Percentiles rank a stretch among this genome's conserved stretches.
These are phyloP conservation scores for Nakazawaea anatomiae DNA, from an alignment of 805 yeast species.

Conservation along the genomic window DNA sequence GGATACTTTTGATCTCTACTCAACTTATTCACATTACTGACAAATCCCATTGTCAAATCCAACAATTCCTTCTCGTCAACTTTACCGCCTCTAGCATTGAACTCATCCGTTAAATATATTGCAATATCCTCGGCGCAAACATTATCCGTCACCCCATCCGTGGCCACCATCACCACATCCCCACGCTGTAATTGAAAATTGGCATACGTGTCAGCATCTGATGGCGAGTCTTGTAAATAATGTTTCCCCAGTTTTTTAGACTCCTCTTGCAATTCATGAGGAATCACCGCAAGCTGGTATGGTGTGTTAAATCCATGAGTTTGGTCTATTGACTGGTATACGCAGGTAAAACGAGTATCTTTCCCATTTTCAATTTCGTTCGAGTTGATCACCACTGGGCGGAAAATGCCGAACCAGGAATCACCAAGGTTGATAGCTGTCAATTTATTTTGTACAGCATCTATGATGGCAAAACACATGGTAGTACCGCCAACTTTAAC, in stretches of 20 bases:
- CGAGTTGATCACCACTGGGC: conserved; percentile 33
- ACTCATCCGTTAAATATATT: conserved; percentile 53
- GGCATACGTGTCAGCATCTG: conserved; percentile 55
- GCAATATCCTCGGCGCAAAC: conserved; percentile 68
- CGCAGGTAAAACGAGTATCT: conserved; percentile 32
- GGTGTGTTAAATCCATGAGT: conserved; percentile 91
- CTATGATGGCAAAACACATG: conserved; percentile 74
- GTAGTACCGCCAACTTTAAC: conserved; percentile 94
- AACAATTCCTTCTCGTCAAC: neutral
- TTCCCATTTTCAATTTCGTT: neutral
- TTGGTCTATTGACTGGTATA: conserved; percentile 68
- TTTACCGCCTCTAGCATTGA: conserved; percentile 18
- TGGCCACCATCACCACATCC: conserved; percentile 80
- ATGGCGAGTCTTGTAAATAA: conserved; percentile 68
- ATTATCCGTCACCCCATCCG: conserved; percentile 93
- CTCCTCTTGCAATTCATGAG: conserved; percentile 47
- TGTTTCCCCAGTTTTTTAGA: conserved; percentile 51
- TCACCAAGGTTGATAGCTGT: conserved; percentile 84
- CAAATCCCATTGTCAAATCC: conserved; percentile 48
- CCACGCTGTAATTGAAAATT: conserved; percentile 58
- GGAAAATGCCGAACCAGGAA: conserved; percentile 86
- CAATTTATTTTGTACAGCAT: conserved; percentile 44
- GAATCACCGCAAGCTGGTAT: conserved; percentile 81
- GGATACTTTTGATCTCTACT: conserved; percentile 72
- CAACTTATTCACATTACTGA: conserved; percentile 57